A percentile compares a stretch with the other conserved stretches of the same genome.
These are phyloP conservation scores for Nepenthes mirabilis DNA, from an alignment of 148 eudicot species.

Conservation along the genomic window DNA sequence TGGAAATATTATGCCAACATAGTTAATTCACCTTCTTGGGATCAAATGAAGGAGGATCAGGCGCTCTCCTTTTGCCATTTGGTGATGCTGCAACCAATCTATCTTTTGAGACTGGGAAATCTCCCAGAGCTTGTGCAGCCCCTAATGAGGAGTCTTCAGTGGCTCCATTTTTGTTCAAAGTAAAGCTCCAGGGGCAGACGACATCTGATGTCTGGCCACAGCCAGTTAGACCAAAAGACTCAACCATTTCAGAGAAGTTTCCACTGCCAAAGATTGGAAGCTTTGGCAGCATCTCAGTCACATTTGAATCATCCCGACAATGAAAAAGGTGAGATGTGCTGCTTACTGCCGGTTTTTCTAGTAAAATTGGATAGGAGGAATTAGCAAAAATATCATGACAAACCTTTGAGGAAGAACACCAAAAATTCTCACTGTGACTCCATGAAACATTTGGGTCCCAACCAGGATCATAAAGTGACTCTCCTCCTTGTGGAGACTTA, in stretches of 20 bases:
- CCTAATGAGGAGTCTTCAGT: constrained; percentile 11
- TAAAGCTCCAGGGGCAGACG: constrained; percentile 13
- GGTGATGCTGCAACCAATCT: constrained; percentile 32
- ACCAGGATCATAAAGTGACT: constrained; percentile 27
- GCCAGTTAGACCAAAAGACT: constrained; percentile 40
- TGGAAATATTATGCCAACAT: not conserved
- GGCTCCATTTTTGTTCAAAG: constrained; percentile 8
- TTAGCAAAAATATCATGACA: constrained; percentile 31
- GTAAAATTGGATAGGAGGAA: constrained; percentile 18
- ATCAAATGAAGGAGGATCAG: constrained; percentile 33
- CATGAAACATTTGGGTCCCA: constrained; percentile 68
- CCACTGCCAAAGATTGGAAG: constrained; percentile 46
- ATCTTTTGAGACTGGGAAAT: constrained; percentile 29
- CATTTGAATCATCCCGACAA: constrained; percentile 41
- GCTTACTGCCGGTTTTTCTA: constrained; percentile 12
- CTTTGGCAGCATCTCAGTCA: constrained; percentile 54
- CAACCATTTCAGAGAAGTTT: constrained; percentile 52
- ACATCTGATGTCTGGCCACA: constrained; percentile 22
- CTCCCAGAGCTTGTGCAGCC: constrained; percentile 19
- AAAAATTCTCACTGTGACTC: constrained; percentile 44
- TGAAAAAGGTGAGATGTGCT: constrained; percentile 33
- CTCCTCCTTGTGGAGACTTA: no score
- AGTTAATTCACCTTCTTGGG: constrained; percentile 31
- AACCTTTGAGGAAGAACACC: constrained; percentile 33
- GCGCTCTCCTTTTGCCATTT: constrained; percentile 45